These are phyloP conservation scores for Acacia melanoxylon DNA, from an alignment of 306 rosid species.

Conservation along the genomic window DNA sequence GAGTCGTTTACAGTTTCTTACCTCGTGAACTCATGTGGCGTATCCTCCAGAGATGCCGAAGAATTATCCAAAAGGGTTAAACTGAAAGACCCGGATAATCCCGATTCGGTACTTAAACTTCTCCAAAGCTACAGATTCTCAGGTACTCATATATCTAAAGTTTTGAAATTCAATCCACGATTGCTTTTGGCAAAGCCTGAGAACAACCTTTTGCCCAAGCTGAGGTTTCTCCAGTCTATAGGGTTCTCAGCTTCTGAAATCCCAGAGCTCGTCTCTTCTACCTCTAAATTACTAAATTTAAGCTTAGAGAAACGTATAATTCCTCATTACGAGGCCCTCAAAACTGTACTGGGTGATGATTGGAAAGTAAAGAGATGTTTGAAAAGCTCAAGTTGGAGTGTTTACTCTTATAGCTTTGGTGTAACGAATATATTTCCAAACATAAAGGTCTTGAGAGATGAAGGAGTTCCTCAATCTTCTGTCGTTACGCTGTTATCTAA, in stretches of 20 bases:
- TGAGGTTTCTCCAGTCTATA: neutral
- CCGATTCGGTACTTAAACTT: constrained; percentile 18
- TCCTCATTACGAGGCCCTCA: neutral
- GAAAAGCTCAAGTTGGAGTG: too few species aligned
- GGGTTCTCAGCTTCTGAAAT: neutral
- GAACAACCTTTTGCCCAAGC: neutral
- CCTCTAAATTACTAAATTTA: neutral
- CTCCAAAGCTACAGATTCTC: constrained; percentile 26
- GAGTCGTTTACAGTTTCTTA: neutral
- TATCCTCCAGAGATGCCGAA: neutral
- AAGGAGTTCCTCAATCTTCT: too few species aligned
- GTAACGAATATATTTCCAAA: too few species aligned
- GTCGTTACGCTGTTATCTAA: too few species aligned
- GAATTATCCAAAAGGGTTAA: constrained; percentile 14
- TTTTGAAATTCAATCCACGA: neutral
- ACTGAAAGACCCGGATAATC: neutral
- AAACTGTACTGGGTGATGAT: neutral
- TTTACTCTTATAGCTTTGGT: too few species aligned
- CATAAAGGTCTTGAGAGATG: too few species aligned
- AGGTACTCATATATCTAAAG: constrained; percentile 21
- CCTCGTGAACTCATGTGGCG: constrained; percentile 14
- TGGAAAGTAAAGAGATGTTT: neutral
- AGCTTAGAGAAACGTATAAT: constrained; percentile 37
- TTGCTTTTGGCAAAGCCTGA: neutral
- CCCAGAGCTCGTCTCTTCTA: neutral